Base-by-base conservation (phyloP, 306 rosid species). In the Casuarina glauca region DNA sequence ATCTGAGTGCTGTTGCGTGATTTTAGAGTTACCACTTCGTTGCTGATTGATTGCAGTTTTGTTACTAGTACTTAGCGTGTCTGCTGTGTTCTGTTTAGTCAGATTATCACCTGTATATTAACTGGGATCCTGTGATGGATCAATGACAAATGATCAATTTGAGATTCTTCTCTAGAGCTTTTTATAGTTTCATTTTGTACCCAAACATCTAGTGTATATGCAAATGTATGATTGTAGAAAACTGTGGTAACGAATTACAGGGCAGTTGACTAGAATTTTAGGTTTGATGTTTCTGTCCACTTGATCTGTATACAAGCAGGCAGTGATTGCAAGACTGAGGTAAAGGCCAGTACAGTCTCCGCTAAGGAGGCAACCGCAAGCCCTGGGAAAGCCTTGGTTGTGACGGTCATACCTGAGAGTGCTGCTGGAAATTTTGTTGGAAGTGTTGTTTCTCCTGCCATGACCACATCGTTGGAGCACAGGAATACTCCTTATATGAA, bases 401-500 rank as follows among this genome's bases (percentile, higher is more conserved):
- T 75, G 53, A 17, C 91, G 49, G 72, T 79, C 80, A 71, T 85
- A 44, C 64, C 90, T 54, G 74, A 66, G 70, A 61, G 71, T 74
- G 84, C 74, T 61, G 70, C 80, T 20, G 91, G 85, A 75, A 86
- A 86, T 20, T 48, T 86, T 45, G 90, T 73, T 74, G 86, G 83
- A 79, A 82, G 86, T 79, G 84, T 72, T 44, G 88, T 84, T 85
- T 88, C 97, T 78, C 80, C 92, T 73, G 90, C 87, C 55, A 86
- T 91, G 91, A 84, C 86, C 75, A 82, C 89, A 1, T 73, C 88
- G 13, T 77, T 86, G 86, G 96, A 89, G 85, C 82, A 91, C 79
- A 86, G 85, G 78, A 95, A 88, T 82, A 72, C 93, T 58, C 72
- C 81, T 11, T 77, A 81, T 68, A 62, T 85, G 48, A 87, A 76